phyloP scores from a whole-genome alignment of 2,329 filamentous ascomycete genomes.

The Fusarium buharicum region DNA sequence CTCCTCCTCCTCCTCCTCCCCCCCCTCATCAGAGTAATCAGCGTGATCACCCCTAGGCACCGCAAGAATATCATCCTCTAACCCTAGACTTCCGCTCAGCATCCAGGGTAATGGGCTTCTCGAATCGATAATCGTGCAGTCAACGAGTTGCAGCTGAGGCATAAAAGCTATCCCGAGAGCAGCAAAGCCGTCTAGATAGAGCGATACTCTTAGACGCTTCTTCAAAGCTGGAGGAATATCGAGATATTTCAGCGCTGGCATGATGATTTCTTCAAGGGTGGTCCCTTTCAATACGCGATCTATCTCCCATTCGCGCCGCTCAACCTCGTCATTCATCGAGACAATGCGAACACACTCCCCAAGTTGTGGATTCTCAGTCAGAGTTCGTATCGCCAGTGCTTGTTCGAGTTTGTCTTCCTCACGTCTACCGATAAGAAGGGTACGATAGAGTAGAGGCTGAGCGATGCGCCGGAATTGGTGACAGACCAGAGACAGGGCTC shows the following conservation, averaged over 20 bases:
- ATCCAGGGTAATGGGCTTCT: background rate
- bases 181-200: background rate
- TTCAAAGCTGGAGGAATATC: background rate
- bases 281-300: too few relatives aligned
- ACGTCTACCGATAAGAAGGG: background rate
- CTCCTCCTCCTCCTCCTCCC: background rate
- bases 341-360: background rate
- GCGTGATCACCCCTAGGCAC: background rate
- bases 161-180: conserved; percentile 4
- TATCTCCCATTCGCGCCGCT: background rate
- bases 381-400: background rate
- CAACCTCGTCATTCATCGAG: background rate
- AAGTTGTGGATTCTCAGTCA: background rate
- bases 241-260: background rate
- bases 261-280: fast-evolving
- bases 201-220: fast-evolving
- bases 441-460: conserved; percentile 2
- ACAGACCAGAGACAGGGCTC: conserved; percentile 14
- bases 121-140: fast-evolving
- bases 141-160: conserved; percentile 1
- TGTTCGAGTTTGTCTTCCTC: fast-evolving
- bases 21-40: background rate
- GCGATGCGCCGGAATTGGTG: conserved; percentile 13
- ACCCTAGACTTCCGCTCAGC: background rate
- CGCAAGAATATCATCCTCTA: background rate